Evolutionary conservation across 768 basidiomycete species (phyloP).

Genomic region (Sporobolomyces phaffii): DNA sequence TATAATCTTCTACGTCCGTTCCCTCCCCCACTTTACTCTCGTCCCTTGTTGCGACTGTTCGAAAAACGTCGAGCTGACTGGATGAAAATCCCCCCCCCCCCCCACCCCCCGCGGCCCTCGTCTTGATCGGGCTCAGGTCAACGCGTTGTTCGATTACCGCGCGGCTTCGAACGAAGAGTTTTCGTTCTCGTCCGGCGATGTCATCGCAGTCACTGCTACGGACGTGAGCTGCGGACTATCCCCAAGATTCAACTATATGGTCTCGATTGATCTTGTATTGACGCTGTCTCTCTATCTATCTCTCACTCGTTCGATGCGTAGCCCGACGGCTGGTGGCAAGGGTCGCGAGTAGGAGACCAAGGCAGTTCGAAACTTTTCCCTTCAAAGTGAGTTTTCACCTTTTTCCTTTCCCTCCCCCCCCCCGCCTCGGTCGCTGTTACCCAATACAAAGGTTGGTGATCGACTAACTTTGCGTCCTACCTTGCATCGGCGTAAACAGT

Average conservation of each 20-base stretch:
- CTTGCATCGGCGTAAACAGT: too few relatives aligned
- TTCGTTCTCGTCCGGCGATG: conserved; percentile 88
- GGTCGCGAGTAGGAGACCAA: conserved; percentile 56
- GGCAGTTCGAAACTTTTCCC: conserved; percentile 42
- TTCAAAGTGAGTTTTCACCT: conserved; percentile 35
- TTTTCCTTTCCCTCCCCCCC: neutral
- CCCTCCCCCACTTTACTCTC: neutral
- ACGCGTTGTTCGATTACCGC: conserved; percentile 79
- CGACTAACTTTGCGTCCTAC: too few relatives aligned
- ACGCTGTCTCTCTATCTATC: too few relatives aligned
- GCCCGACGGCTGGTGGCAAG: conserved; percentile 92
- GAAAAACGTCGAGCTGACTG: too few relatives aligned
- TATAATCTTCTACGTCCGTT: conserved; percentile 68
- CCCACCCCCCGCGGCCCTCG: too few relatives aligned
- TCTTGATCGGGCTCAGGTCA: too few relatives aligned
- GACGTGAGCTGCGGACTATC: too few relatives aligned
- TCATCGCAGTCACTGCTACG: conserved; percentile 88
- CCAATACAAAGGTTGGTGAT: too few relatives aligned
- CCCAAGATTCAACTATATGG: too few relatives aligned
- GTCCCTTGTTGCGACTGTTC: too few relatives aligned
- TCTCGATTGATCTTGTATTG: too few relatives aligned
- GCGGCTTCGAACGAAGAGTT: conserved; percentile 89
- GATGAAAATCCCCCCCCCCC: too few relatives aligned
- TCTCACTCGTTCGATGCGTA: neutral
- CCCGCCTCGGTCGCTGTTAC: neutral